Evolutionary conservation across 179 eudicot species (phyloP), one percentile per base, ranked within the genome.

Genomic region (Silene coronaria): DNA sequence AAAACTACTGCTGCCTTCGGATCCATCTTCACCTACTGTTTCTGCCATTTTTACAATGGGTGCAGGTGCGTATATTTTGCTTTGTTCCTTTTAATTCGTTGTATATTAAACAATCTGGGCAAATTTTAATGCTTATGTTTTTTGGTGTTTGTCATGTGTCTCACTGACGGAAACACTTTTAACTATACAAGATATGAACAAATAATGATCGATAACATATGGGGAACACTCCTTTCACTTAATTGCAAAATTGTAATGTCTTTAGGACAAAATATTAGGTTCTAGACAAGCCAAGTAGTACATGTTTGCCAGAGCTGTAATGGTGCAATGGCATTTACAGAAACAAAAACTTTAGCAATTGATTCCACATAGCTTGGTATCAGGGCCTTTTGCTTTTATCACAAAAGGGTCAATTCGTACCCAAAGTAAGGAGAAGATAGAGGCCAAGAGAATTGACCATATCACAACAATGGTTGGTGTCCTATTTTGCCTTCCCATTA

Each of bases 341-440:
- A 74, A 70, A 70, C 76, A 23, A 61, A 66, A 75, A 66, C 26
- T 72, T 84, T 82, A 92, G 84, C 97, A 91, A 58, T 91, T 91
- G 79, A 89, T 82, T 69, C 97, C 97, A 79, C 97, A 91, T 67
- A 79, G 81, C 83, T 87, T 91, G 23, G 83, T 84, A 80, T 89
- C 88, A n/a, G 97, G 97, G 45, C 97, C 97, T 80, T 87, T 91
- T 32, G 97, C 73, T 84, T 84, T 89, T 6, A 87, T 64, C 42
- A 88, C 87, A 57, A 91, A 91, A 12, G 97, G 97, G 74, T 91
- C 97, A 51, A 91, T 91, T 59, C 97, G 82, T 21, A 91, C 94
- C 97, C 97, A 91, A 17, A 91, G 90, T 82, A 91, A 86, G 75
- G 97, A 91, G 89, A 91, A 91, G 74, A 91, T 89, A 36, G 97